These are phyloP conservation scores for Cladophialophora carrionii DNA, from an alignment of 2,329 filamentous ascomycete species.

Conservation along the genomic window DNA sequence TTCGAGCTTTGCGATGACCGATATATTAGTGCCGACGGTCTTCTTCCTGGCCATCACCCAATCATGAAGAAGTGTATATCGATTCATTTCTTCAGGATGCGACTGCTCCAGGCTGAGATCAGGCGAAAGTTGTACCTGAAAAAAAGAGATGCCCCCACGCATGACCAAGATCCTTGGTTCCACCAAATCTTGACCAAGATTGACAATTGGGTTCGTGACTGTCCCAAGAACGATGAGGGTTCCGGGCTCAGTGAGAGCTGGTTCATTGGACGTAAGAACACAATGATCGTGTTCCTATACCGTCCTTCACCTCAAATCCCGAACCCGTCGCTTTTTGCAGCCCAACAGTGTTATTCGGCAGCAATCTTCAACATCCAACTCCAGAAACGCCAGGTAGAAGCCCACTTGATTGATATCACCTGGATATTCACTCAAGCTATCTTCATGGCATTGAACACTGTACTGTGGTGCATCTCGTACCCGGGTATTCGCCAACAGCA, in stretches of 20 bases:
- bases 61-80: constrained; percentile 84
- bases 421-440: constrained; percentile 91
- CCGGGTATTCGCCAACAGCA: constrained; percentile 76
- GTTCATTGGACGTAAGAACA: constrained; percentile 75
- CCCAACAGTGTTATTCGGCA: constrained; percentile 79
- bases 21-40: constrained; percentile 76
- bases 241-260: constrained; percentile 77
- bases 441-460: constrained; percentile 88
- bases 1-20: constrained; percentile 81
- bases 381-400: constrained; percentile 77
- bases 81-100: constrained; percentile 93
- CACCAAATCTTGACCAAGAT: constrained; percentile 76
- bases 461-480: constrained; percentile 91
- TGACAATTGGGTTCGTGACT: constrained; percentile 74
- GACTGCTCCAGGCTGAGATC: constrained; percentile 84
- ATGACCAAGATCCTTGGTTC: constrained; percentile 88
- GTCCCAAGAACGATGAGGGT: constrained; percentile 70
- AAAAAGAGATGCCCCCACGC: constrained; percentile 73
- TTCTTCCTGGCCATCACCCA: constrained; percentile 68
- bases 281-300: constrained; percentile 85
- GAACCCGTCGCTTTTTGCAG: constrained; percentile 77
- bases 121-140: constrained; percentile 82
- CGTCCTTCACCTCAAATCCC: constrained; percentile 91
- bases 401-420: constrained; percentile 77
- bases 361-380: constrained; percentile 80